Base-by-base conservation (phyloP, 2,329 filamentous ascomycete genomes). In the Drechmeria coniospora region DNA sequence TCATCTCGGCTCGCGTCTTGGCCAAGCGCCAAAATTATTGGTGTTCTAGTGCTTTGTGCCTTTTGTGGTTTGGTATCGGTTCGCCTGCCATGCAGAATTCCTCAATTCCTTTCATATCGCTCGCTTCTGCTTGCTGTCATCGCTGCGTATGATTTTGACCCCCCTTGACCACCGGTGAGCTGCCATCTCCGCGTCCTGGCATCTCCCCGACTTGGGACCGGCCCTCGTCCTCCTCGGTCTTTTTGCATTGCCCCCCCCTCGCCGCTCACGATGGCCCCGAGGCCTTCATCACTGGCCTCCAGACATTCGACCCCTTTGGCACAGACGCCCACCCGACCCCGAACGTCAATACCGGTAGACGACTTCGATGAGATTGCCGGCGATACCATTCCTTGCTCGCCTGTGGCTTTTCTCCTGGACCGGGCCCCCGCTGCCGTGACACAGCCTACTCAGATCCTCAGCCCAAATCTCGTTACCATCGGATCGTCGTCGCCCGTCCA, bases 371-470 rank as follows among this genome's bases (percentile, higher is more conserved):
- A 65, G 33, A 44, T 61, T 13, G 53, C 51, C 7, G 46, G 44
- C 11, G 57, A 56, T 28, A 66, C 61, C n/a, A 53, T 61, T 13
- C 57, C 57, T 20, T 57, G 53, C 43, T 59, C 56, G 4, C 56
- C 56, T 1, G 44, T 51, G 9, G 50, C 47, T 12, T 48, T 57
- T 21, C 36, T 53, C 15, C 43, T 41, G 20, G 47, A 44, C 22
- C 36, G 40, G 26, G 37, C 43, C 14, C 41, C 37, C 4, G 14
- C 24, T 14, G 41, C 37, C 4, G 14, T 25, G 9, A 65, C 61
- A 15, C 61, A 65, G 34, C 50, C 60, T 0, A 65, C 60, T 2
- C 61, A 68, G 34, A 45, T 66, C 11, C 45, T 65, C 13, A 49
- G 52, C 26, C 51, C 54, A 1, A 47, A 46, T 3, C 48, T 61